Evolutionary conservation across 495 filamentous ascomycete genomes (phyloP).

Genomic region (Cercophora sp.): DNA sequence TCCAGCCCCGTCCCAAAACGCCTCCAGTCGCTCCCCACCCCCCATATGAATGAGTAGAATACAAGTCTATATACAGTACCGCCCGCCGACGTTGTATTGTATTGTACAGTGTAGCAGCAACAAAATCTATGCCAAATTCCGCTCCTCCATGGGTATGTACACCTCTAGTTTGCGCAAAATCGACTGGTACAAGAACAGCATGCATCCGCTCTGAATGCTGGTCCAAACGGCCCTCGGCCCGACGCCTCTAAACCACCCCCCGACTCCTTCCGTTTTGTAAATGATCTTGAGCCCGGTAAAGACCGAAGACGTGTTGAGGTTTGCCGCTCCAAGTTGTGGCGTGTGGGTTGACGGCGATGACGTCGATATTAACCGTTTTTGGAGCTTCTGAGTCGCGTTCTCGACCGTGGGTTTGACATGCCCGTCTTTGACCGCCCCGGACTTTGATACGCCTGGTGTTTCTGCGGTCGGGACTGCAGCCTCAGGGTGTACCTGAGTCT

Average conservation of each 20-base stretch:
- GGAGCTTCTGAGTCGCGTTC: constrained; percentile 33
- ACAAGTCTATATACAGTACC: constrained; percentile 24
- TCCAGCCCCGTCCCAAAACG: constrained; percentile 22
- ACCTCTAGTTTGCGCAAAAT: constrained; percentile 71
- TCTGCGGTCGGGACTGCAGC: constrained; percentile 7
- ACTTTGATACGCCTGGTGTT: background rate
- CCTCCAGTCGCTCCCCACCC: constrained; percentile 7
- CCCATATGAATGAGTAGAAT: constrained; percentile 15
- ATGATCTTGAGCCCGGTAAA: constrained; percentile 80
- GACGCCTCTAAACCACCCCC: constrained; percentile 91
- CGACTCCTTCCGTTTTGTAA: constrained; percentile 81
- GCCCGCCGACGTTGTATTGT: constrained; percentile 5
- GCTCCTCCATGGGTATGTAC: constrained; percentile 40
- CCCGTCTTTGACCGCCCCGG: constrained; percentile 10
- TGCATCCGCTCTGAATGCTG: constrained; percentile 91
- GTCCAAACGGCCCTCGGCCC: constrained; percentile 96
- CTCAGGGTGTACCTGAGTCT: constrained; percentile 74
- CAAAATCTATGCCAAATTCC: constrained; percentile 21
- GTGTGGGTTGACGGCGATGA: constrained; percentile 78
- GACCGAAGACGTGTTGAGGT: constrained; percentile 83
- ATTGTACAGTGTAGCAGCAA: too few relatives aligned
- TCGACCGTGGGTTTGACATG: constrained; percentile 17
- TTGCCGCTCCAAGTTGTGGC: constrained; percentile 65
- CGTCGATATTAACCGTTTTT: constrained; percentile 73
- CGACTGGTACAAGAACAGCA: constrained; percentile 93